phyloP scores from a whole-genome alignment of 2,329 filamentous ascomycete genomes.

The Ophiostoma piceae region DNA sequence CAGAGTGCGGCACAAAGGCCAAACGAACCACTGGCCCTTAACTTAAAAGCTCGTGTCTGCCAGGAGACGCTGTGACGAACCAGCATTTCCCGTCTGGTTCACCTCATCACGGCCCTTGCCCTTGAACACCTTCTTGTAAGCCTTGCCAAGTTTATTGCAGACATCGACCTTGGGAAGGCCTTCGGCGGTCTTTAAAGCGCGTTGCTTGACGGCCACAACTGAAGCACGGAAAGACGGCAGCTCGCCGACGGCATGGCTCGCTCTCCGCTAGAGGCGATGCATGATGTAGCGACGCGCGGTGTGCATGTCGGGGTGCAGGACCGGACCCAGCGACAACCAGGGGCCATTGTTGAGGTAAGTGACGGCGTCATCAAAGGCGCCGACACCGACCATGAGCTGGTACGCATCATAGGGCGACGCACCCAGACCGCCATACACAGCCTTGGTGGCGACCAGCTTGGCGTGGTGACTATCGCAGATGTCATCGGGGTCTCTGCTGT shows the following conservation, averaged over 20 bases:
- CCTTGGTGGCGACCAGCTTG: not conserved
- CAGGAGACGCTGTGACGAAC: not conserved
- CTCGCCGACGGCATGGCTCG: not conserved
- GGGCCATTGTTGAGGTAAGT: not conserved
- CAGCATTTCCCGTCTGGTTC: not conserved
- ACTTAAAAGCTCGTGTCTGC: not conserved
- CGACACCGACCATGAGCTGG: slow-evolving; percentile 17
- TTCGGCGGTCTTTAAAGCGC: not conserved
- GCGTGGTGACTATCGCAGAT: not conserved
- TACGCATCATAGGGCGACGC: slow-evolving; percentile 15
- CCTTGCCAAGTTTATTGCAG: not conserved
- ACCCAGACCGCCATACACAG: not conserved
- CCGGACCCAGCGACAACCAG: not conserved
- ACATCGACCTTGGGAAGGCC: not conserved
- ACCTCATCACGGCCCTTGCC: not conserved
- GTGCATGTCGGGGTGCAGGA: not conserved
- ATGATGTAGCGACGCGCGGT: not conserved
- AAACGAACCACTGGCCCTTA: not conserved
- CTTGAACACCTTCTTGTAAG: not conserved
- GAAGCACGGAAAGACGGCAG: not conserved
- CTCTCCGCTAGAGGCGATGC: slow-evolving; percentile 2
- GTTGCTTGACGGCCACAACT: not conserved
- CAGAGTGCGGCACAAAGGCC: not conserved
- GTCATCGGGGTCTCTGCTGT: not conserved
- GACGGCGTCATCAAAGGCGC: not conserved